These are phyloP conservation scores for Neopestalotiopsis sp. DNA, from an alignment of 2,329 filamentous ascomycete species.

Conservation along the genomic window DNA sequence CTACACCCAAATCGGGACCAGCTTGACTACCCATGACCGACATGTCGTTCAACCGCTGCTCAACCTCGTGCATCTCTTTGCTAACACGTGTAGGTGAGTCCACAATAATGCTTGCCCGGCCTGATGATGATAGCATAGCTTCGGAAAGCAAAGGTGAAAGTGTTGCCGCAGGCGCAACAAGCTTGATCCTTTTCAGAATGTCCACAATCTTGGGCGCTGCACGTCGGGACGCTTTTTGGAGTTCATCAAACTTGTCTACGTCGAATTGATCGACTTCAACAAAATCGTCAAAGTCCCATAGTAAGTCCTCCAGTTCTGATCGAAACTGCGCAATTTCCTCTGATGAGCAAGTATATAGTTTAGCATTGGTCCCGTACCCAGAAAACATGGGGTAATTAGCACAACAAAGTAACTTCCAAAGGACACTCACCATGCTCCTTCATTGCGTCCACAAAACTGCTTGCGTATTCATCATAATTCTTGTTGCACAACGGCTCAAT, in stretches of 20 bases:
- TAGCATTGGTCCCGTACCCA: background rate
- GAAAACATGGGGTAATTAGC: background rate
- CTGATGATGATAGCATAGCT: conserved; percentile 17
- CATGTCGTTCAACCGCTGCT: conserved; percentile 28
- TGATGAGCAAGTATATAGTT: conserved; percentile 30
- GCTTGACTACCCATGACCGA: conserved; percentile 30
- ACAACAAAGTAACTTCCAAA: background rate
- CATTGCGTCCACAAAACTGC: conserved; percentile 55
- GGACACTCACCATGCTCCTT: conserved; percentile 55
- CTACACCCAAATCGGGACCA: conserved; percentile 30
- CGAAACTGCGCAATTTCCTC: conserved; percentile 57
- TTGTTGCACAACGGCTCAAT: conserved; percentile 58
- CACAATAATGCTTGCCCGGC: conserved; percentile 24
- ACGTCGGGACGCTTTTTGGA: conserved; percentile 54
- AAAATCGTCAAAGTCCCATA: conserved; percentile 65
- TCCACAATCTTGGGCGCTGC: conserved; percentile 55
- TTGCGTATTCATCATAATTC: conserved; percentile 53
- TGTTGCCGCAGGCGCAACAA: conserved; percentile 40
- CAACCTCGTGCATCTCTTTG: conserved; percentile 33
- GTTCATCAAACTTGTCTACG: conserved; percentile 52
- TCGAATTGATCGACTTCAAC: conserved; percentile 57
- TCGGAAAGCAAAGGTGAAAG: conserved; percentile 26
- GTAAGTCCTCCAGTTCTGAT: conserved; percentile 52
- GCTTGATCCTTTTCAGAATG: conserved; percentile 59
- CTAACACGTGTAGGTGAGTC: conserved; percentile 27